phyloP scores from a whole-genome alignment of 805 yeast species.

The Wickerhamomyces mucosus region DNA sequence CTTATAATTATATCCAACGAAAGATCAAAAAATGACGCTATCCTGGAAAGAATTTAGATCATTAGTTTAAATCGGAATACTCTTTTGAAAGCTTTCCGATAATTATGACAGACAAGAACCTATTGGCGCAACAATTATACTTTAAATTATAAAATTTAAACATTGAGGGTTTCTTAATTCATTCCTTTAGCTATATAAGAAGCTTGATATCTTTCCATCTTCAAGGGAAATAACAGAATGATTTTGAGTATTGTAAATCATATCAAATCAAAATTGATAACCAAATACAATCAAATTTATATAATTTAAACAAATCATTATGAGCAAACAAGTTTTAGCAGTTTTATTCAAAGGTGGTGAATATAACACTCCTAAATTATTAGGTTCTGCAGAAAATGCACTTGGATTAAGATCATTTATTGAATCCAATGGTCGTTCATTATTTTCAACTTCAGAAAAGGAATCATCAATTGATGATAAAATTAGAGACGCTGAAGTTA shows the following conservation, averaged over 20 bases:
- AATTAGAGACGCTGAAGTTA: constrained; percentile 62
- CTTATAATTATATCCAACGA: too few species aligned
- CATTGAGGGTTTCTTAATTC: too few species aligned
- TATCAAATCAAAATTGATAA: constrained; percentile 2
- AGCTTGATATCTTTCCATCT: too few species aligned
- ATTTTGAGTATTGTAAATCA: not conserved
- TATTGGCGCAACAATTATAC: too few species aligned
- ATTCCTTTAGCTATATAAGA: too few species aligned
- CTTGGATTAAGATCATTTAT: constrained; percentile 60
- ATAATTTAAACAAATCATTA: not conserved
- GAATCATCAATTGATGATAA: constrained; percentile 59
- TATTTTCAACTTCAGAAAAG: constrained; percentile 58
- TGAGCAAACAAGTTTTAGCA: constrained; percentile 21
- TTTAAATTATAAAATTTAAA: too few species aligned
- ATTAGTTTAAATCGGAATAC: too few species aligned
- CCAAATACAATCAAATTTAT: not conserved
- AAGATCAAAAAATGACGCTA: too few species aligned
- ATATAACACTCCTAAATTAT: constrained; percentile 32
- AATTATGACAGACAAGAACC: too few species aligned
- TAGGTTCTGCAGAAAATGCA: constrained; percentile 70
- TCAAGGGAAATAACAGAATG: too few species aligned
- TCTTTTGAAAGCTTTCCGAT: too few species aligned
- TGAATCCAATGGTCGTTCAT: constrained; percentile 55
- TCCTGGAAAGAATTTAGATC: too few species aligned
- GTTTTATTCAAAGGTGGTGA: constrained; percentile 23